These are phyloP conservation scores for Seminavis robusta DNA, from an alignment of 108 stramenopile species.

Conservation along the genomic window DNA sequence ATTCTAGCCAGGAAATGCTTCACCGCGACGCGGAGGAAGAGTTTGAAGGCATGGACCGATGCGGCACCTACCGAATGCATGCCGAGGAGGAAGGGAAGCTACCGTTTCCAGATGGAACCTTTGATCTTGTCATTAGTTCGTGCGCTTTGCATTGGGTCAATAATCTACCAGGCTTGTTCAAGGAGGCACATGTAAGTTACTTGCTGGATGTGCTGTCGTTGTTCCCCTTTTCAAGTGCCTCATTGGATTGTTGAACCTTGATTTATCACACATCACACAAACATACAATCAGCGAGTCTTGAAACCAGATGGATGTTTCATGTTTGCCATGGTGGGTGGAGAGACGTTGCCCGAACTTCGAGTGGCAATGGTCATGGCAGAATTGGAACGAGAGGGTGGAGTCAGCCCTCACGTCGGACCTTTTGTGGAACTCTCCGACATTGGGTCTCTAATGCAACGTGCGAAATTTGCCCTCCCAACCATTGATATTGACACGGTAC, in stretches of 20 bases:
- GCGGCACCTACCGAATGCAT: constrained; percentile 62
- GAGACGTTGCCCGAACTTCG: constrained; percentile 91
- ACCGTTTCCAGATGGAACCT: constrained; percentile 87
- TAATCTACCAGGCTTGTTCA: constrained; percentile 79
- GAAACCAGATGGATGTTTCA: constrained; percentile 96
- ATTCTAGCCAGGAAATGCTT: constrained; percentile 66
- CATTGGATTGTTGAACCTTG: constrained; percentile 4
- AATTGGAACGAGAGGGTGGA: constrained; percentile 91
- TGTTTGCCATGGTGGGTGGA: constrained; percentile 95
- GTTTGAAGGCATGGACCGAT: constrained; percentile 24
- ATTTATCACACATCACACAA: too few species aligned
- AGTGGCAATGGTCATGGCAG: constrained; percentile 79
- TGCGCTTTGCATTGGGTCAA: constrained; percentile 95
- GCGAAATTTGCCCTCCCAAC: constrained; percentile 93
- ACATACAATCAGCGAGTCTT: constrained; percentile 64
- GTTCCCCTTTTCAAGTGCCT: too few species aligned
- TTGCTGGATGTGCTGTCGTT: too few species aligned
- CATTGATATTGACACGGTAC: constrained; percentile 93
- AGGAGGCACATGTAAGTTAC: constrained; percentile 54
- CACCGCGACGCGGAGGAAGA: constrained; percentile 44
- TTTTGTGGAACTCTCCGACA: constrained; percentile 89
- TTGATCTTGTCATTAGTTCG: constrained; percentile 91
- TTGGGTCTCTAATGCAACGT: constrained; percentile 78
- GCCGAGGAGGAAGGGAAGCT: constrained; percentile 66
- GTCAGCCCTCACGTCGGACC: constrained; percentile 92